A percentile compares a stretch with the other conserved stretches of the same genome.
phyloP scores from a whole-genome alignment of 1,284 basidiomycete genomes.

The Erythrobasidium hasegawianum region DNA sequence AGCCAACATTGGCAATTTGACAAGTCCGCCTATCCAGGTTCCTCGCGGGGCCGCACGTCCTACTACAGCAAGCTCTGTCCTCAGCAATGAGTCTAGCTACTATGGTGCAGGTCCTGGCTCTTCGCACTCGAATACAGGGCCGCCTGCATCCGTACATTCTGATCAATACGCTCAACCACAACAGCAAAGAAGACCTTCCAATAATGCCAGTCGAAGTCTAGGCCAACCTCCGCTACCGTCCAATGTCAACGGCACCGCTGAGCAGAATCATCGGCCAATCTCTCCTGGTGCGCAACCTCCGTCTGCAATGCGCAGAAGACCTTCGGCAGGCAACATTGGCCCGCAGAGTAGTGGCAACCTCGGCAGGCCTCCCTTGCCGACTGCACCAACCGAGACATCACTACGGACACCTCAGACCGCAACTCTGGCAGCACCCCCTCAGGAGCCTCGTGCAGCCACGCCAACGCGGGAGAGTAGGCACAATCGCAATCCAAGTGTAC shows the following conservation, averaged over 20 bases:
- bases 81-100: conserved; percentile 16
- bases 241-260: neutral
- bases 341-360: neutral
- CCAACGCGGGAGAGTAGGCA: conserved; percentile 12
- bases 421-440: neutral
- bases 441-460: neutral
- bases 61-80: conserved; percentile 14
- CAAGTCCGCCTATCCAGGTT: neutral
- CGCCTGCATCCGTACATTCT: neutral
- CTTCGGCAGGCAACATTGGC: conserved; percentile 7
- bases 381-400: conserved; percentile 4
- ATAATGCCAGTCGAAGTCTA: neutral
- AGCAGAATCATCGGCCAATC: neutral
- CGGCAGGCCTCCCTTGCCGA: conserved; percentile 20
- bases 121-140: neutral
- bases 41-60: conserved; percentile 5
- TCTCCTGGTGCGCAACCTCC: conserved; percentile 1
- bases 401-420: neutral
- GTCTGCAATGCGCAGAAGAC: neutral
- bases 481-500: neutral
- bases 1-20: neutral
- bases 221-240: neutral
- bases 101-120: conserved; percentile 14
- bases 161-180: neutral
- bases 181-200: conserved; percentile 1